Evolutionary conservation across 495 filamentous ascomycete genomes (phyloP).

Genomic region (Lichina pygmaea): DNA sequence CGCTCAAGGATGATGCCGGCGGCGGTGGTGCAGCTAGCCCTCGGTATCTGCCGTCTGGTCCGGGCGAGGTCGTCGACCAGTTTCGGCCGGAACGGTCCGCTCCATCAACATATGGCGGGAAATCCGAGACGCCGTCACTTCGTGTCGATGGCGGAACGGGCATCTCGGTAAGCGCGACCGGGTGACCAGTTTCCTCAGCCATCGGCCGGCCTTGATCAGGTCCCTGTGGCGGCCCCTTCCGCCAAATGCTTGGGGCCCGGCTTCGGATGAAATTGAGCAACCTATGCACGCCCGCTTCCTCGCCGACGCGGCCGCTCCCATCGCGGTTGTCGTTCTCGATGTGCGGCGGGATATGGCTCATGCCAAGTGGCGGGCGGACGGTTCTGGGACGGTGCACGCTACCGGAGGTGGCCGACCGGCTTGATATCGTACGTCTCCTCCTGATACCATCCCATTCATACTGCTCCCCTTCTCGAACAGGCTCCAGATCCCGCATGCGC

Average conservation of each 20-base stretch:
- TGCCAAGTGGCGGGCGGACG: slow-evolving; percentile 60
- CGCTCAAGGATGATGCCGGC: slow-evolving; percentile 2
- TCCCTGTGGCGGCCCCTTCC: background rate
- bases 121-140: background rate
- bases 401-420: slow-evolving; percentile 9
- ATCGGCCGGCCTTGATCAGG: slow-evolving; percentile 6
- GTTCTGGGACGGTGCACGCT: slow-evolving; percentile 19
- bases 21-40: slow-evolving; percentile 6
- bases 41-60: background rate
- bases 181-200: slow-evolving; percentile 21
- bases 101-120: background rate
- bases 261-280: slow-evolving; percentile 33
- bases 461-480: slow-evolving; percentile 46
- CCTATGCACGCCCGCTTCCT: slow-evolving; percentile 17
- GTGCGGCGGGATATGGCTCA: slow-evolving; percentile 55
- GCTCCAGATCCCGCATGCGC: slow-evolving; percentile 40
- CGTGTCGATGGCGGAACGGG: background rate
- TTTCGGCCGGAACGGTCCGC: background rate
- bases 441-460: slow-evolving; percentile 88
- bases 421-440: slow-evolving; percentile 46
- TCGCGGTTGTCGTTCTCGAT: slow-evolving; percentile 20
- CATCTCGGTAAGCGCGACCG: slow-evolving; percentile 23
- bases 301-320: slow-evolving; percentile 6
- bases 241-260: slow-evolving; percentile 11
- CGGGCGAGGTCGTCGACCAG: background rate